Evolutionary conservation across 495 filamentous ascomycete genomes (phyloP).

Genomic region (Lichenothelia convexa): DNA sequence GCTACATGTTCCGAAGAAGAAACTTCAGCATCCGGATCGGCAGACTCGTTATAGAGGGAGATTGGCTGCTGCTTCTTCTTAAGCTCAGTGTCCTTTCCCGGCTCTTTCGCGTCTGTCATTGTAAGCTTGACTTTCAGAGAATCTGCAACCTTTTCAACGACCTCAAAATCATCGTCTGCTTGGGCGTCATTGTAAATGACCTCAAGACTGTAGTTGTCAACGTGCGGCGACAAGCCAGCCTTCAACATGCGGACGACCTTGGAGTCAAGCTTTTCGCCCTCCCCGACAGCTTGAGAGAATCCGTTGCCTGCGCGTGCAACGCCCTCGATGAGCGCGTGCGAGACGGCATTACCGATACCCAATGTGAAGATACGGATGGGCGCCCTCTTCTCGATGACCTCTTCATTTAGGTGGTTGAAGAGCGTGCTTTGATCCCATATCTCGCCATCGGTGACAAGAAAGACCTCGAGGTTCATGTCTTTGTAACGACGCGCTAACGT

Average conservation of each 20-base stretch:
- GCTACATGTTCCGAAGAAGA: too few relatives aligned
- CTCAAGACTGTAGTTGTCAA: constrained; percentile 39
- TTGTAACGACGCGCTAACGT: constrained; percentile 31
- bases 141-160: constrained; percentile 35
- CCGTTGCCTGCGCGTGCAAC: constrained; percentile 48
- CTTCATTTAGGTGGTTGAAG: constrained; percentile 34
- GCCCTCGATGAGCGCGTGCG: constrained; percentile 48
- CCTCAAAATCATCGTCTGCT: constrained; percentile 34
- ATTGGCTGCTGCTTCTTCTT: constrained; percentile 24
- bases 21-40: constrained; percentile 7
- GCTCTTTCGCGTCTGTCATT: constrained; percentile 3
- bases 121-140: constrained; percentile 17
- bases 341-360: constrained; percentile 43
- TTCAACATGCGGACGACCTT: constrained; percentile 59
- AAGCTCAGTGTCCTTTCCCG: constrained; percentile 3
- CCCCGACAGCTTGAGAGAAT: constrained; percentile 40
- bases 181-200: constrained; percentile 32
- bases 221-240: constrained; percentile 41
- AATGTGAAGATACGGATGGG: constrained; percentile 45
- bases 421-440: constrained; percentile 39
- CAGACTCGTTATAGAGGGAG: constrained; percentile 34
- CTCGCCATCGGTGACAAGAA: constrained; percentile 56
- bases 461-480: constrained; percentile 40
- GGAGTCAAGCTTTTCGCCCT: constrained; percentile 38
- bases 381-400: constrained; percentile 28